Conservation (phyloP, 768 basidiomycete species). For the Lentinula guzmanii region DNA sequence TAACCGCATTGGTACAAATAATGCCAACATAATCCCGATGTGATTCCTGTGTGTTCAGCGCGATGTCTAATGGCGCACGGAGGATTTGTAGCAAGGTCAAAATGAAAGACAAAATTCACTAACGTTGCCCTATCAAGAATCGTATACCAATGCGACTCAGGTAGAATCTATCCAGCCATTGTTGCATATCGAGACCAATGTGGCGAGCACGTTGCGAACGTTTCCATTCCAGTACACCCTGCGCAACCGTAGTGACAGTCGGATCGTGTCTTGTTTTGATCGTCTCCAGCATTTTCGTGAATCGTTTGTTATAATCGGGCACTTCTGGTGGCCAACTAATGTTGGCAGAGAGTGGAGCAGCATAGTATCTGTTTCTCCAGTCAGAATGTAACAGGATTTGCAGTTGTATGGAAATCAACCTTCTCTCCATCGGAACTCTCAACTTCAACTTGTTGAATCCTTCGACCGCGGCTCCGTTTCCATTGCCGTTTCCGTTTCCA, state of each 20-base stretch:
- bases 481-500: conserved; percentile 19
- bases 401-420: conserved; percentile 39
- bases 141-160: conserved; percentile 94
- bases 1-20: conserved; percentile 86
- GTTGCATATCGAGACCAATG: conserved; percentile 85
- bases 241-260: conserved; percentile 94
- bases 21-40: conserved; percentile 95
- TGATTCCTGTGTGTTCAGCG: conserved; percentile 85
- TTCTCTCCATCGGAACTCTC: conserved; percentile 78
- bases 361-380: conserved; percentile 54
- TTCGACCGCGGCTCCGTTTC: conserved; percentile 19
- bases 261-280: conserved; percentile 97
- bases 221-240: conserved; percentile 97
- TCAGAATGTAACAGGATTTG: not conserved
- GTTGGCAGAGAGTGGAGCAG: conserved; percentile 43
- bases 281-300: conserved; percentile 79
- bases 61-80: conserved; percentile 61
- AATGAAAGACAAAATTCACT: conserved; percentile 20
- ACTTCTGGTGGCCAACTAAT: conserved; percentile 88
- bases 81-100: not conserved
- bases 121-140: conserved; percentile 94
- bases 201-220: conserved; percentile 57
- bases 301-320: conserved; percentile 85
- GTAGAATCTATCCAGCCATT: conserved; percentile 96
- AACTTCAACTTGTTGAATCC: conserved; percentile 56